Conservation (phyloP, 495 filamentous ascomycete genomes). For the Sporormia fimetaria region DNA sequence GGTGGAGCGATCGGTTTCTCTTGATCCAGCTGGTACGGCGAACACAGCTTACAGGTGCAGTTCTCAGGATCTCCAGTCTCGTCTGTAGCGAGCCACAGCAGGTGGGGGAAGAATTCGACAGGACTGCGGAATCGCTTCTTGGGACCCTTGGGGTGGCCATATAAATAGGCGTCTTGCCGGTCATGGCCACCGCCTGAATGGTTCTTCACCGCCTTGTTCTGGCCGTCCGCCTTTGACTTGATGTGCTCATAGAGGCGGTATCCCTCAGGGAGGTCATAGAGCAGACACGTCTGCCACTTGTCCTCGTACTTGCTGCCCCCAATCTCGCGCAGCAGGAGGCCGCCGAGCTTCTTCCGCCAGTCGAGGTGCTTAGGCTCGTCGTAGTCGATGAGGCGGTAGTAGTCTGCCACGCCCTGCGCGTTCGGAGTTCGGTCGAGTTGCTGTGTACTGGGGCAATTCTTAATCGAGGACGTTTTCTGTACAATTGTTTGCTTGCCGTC, state of each 20-base stretch:
- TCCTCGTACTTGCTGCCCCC: constrained; percentile 33
- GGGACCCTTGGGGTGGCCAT: constrained; percentile 47
- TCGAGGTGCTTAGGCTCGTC: constrained; percentile 40
- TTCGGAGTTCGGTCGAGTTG: constrained; percentile 39
- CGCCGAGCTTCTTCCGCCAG: constrained; percentile 46
- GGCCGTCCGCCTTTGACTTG: constrained; percentile 33
- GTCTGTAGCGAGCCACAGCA: constrained; percentile 48
- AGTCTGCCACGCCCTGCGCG: constrained; percentile 39
- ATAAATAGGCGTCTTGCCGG: constrained; percentile 48
- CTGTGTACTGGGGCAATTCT: constrained; percentile 36
- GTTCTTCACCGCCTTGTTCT: constrained; percentile 32
- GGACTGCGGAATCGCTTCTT: constrained; percentile 50
- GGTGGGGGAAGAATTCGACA: constrained; percentile 49
- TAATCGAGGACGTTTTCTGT: constrained; percentile 29
- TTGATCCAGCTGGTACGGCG: constrained; percentile 34
- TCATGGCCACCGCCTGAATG: constrained; percentile 36
- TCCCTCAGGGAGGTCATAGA: constrained; percentile 43
- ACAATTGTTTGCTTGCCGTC: constrained; percentile 34
- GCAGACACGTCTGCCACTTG: constrained; percentile 35
- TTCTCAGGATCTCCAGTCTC: constrained; percentile 43
- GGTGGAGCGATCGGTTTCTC: constrained; percentile 21
- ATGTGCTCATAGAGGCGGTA: constrained; percentile 50
- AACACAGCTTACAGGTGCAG: constrained; percentile 46
- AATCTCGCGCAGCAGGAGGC: constrained; percentile 39
- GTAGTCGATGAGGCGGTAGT: constrained; percentile 34